Conservation (phyloP, 768 basidiomycete genomes). For the Ephemerocybe angulata region DNA sequence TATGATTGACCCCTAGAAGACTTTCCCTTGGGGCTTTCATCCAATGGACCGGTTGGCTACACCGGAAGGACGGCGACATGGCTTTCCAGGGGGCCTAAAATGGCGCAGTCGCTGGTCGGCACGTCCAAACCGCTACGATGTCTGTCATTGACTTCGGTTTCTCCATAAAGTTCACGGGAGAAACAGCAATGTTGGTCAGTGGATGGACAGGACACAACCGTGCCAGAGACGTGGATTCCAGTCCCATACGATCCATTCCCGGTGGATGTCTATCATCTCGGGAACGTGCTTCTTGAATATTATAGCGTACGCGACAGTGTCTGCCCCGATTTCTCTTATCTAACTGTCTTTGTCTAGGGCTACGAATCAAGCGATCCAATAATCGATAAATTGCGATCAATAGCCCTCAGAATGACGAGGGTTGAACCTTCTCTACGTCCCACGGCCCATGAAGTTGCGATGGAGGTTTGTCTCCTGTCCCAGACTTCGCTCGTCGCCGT, state of each 20-base stretch:
- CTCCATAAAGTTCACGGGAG: constrained; percentile 8
- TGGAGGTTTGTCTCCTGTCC: neutral
- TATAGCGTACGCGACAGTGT: neutral
- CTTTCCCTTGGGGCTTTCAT: constrained; percentile 17
- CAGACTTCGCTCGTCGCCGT: too few species aligned
- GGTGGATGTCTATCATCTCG: constrained; percentile 27
- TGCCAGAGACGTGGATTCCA: constrained; percentile 21
- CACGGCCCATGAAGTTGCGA: neutral
- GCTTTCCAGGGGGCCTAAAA: neutral
- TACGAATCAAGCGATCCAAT: neutral
- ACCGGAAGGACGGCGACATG: neutral
- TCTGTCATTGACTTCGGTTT: constrained; percentile 28
- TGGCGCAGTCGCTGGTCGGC: constrained; percentile 18
- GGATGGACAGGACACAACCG: constrained; percentile 18
- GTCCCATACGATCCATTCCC: constrained; percentile 28
- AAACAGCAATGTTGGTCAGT: constrained; percentile 6
- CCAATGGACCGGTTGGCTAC: neutral
- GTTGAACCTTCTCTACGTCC: neutral
- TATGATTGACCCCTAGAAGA: constrained; percentile 18
- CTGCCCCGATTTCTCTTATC: neutral
- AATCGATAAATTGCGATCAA: neutral
- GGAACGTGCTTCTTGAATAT: constrained; percentile 11
- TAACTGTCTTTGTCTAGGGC: neutral
- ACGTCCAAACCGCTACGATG: constrained; percentile 21
- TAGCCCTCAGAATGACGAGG: neutral